Evolutionary conservation across 129 eudicot species (phyloP), one percentile per base, ranked within the genome.

Genomic region (Sambucus nigra): DNA sequence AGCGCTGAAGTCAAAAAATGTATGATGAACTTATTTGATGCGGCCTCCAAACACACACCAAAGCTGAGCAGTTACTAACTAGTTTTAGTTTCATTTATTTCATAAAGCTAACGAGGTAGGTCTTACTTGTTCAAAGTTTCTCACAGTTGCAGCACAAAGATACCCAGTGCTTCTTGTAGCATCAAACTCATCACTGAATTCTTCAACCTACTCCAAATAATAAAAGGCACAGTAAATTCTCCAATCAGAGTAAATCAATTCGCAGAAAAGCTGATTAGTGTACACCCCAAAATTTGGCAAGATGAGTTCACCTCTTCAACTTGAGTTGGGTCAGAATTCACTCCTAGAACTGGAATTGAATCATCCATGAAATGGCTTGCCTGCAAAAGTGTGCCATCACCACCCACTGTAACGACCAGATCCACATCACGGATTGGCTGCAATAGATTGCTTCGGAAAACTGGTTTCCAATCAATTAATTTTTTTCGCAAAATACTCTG

Each of bases 151-250:
- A 13, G 86, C 97, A 85, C 95, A 84, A 61, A 89, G 97, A 69
- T 76, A 84, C 41, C 97, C 97, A 17, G 86, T 76, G 71, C 97
- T 89, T 74, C 97, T 81, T 47, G 81, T 76, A 61, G 97, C 95
- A 76, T 89, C 97, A 74, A 81, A 84, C 61, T 89, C 94, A 13
- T 85, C 69, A 51, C 67, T 68, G 14, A 60, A 17, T 72, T 81
- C 73, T 50, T 65, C 77, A 68, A 89, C 86, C 95, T 89, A 61
- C 6, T 42, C 5, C 47, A 64, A 38, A 72, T n/a, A 29, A 7
- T 35, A 35, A 7, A 35, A 35, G 42, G 13, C 42, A 35, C 4
- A 35, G 13, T 35, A 2, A 35, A 1, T 3, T 35, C 35, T 29
- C 35, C 35, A 35, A 2, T 35, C 42, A 35, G 42, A 15, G 13